Conservation (phyloP, 306 rosid genomes). For the Vicia faba region DNA sequence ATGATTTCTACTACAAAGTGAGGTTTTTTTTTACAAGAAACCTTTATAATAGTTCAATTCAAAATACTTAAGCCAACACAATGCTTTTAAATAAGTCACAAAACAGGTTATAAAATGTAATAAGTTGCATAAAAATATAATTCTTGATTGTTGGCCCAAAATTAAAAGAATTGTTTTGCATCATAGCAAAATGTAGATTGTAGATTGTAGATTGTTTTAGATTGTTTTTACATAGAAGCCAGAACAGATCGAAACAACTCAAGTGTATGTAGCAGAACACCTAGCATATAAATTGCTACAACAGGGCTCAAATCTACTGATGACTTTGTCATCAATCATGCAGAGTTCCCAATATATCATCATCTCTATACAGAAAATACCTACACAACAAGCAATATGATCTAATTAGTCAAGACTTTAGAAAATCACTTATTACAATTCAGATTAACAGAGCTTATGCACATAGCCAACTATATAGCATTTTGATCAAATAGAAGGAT, state of each 20-base stretch:
- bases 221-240: slow-evolving; percentile 3
- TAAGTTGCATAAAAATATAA: slow-evolving; percentile 18
- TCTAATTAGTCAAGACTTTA: slow-evolving; percentile 3
- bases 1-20: too few species aligned
- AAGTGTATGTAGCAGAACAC: slow-evolving; percentile 31
- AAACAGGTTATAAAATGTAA: neutral
- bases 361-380: slow-evolving; percentile 55
- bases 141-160: neutral
- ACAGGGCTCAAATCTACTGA: neutral
- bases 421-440: slow-evolving; percentile 23
- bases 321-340: slow-evolving; percentile 48
- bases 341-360: slow-evolving; percentile 56
- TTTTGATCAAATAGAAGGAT: neutral
- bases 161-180: neutral
- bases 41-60: neutral
- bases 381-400: slow-evolving; percentile 39
- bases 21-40: too few species aligned
- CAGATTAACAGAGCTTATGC: neutral
- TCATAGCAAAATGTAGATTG: slow-evolving; percentile 6
- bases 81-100: neutral
- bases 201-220: too few species aligned
- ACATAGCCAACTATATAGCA: neutral
- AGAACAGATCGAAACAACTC: slow-evolving; percentile 29
- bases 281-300: slow-evolving; percentile 19
- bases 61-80: neutral